Evolutionary conservation across 768 basidiomycete genomes (phyloP), one percentile per base, ranked within the genome.

Genomic region (Kwoniella pini): DNA sequence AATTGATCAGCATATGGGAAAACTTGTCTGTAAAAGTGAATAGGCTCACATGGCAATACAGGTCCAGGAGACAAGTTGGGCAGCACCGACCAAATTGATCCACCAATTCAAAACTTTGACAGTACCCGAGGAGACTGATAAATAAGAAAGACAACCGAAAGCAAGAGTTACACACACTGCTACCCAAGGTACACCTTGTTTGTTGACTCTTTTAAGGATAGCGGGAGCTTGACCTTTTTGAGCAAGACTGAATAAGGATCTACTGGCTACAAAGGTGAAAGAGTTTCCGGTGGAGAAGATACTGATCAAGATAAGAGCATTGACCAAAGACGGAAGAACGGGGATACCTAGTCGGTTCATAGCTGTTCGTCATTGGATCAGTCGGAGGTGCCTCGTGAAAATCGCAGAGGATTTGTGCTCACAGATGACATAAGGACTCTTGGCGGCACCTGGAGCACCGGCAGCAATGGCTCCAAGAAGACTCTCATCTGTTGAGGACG

Each of bases 21-120:
- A 11, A 31, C 39, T 13, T 11, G 38, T 38, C 13, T 3, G 12
- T 30, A 10, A 6, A 33, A n/a, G 31, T 7, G 7, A 36, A 36
- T 7, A 36, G 12, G 48, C 58, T 52, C 31, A 57, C 58, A 65
- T 52, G 19, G 59, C 65, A 31, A 69, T 67, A 63, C 68, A 67
- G 21, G 66, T 67, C 39, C 61, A 62, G 15, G 54, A 56, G 27
- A 70, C 57, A 13, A 70, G 57, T 49, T 70, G 68, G 17, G 69
- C 63, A 7, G 65, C 62, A 12, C 66, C 68, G 53, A 70, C 69
- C 13, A 72, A 38, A 31, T 62, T 53, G 42, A 72, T 62, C 71
- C 71, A 72, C 71, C 71, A 72, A 21, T 54, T 53, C 19, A 72
- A 61, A 0, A 72, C 68, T 40, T 67, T 67, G 51, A 63, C 62